These are phyloP conservation scores for Gynandropsis gynandra DNA, from an alignment of 345 rosid genomes.

Conservation along the genomic window DNA sequence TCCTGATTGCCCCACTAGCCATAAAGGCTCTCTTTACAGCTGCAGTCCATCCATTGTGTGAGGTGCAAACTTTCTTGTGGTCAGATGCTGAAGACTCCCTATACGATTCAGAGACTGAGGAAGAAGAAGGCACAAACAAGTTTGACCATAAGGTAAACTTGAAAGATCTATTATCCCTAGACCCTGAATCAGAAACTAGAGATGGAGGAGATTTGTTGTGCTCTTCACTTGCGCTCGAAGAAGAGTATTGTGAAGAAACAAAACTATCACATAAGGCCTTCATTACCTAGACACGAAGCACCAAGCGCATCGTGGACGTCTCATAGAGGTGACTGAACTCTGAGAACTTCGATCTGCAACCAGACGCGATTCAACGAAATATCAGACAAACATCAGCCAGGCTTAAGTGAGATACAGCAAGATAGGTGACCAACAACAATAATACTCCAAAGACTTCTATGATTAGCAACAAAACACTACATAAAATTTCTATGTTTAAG, in stretches of 20 bases:
- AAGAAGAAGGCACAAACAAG: constrained; percentile 57
- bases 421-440: not conserved
- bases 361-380: not conserved
- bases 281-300: constrained; percentile 48
- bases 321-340: constrained; percentile 22
- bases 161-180: constrained; percentile 33
- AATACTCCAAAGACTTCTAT: no score
- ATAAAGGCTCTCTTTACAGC: constrained; percentile 52
- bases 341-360: constrained; percentile 20
- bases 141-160: constrained; percentile 50
- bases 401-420: not conserved
- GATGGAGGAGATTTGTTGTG: constrained; percentile 33
- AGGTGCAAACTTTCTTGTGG: constrained; percentile 33
- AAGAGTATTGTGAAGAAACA: constrained; percentile 39
- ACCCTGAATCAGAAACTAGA: constrained; percentile 45
- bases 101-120: constrained; percentile 51
- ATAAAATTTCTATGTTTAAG: not conserved
- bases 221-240: constrained; percentile 33
- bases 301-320: constrained; percentile 18
- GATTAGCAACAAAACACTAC: no score
- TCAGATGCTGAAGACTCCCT: constrained; percentile 41
- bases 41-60: constrained; percentile 61
- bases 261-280: constrained; percentile 59
- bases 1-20: constrained; percentile 72
- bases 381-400: constrained; percentile 8